These are phyloP conservation scores for Grifola frondosa DNA, from an alignment of 1,284 basidiomycete species.

Conservation along the genomic window DNA sequence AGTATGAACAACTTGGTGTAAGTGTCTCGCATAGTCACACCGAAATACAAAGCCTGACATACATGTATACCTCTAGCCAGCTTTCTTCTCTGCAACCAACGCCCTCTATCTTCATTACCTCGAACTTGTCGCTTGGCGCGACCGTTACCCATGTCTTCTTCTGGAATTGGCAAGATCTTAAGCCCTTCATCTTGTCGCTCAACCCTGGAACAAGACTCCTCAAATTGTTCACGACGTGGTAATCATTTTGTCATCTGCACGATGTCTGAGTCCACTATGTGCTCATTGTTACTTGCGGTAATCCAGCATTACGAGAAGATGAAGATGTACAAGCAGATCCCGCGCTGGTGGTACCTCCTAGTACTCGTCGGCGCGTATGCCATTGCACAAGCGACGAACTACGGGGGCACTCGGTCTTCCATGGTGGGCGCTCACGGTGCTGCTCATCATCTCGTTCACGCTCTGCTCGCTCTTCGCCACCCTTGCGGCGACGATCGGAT, in stretches of 20 bases:
- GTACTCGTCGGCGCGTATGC: slow-evolving; percentile 45
- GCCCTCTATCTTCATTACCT: slow-evolving; percentile 31
- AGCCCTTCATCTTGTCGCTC: slow-evolving; percentile 30
- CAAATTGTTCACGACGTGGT: slow-evolving; percentile 30
- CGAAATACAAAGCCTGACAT: no score
- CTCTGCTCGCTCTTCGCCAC: slow-evolving; percentile 47
- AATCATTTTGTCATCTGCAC: no score
- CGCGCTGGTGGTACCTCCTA: slow-evolving; percentile 60
- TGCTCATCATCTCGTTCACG: slow-evolving; percentile 52
- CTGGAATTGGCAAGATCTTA: slow-evolving; percentile 41
- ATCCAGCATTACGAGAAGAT: slow-evolving; percentile 54
- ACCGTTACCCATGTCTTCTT: slow-evolving; percentile 29
- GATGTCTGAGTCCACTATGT: no score
- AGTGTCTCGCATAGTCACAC: slow-evolving; percentile 1
- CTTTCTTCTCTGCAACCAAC: slow-evolving; percentile 32
- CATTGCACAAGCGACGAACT: slow-evolving; percentile 48
- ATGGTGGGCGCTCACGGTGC: slow-evolving; percentile 46
- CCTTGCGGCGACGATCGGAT: slow-evolving; percentile 52
- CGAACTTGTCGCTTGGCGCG: slow-evolving; percentile 33
- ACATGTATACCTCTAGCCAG: slow-evolving; percentile 20
- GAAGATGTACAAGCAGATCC: slow-evolving; percentile 58
- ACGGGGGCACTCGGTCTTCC: slow-evolving; percentile 53
- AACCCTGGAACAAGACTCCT: slow-evolving; percentile 31
- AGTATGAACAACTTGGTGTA: slow-evolving; percentile 30
- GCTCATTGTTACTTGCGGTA: no score